Percentiles rank a stretch among this genome's conserved stretches.
Evolutionary conservation across 371 early-diverging fungal species (phyloP).

Genomic region (Mortierella sp.): DNA sequence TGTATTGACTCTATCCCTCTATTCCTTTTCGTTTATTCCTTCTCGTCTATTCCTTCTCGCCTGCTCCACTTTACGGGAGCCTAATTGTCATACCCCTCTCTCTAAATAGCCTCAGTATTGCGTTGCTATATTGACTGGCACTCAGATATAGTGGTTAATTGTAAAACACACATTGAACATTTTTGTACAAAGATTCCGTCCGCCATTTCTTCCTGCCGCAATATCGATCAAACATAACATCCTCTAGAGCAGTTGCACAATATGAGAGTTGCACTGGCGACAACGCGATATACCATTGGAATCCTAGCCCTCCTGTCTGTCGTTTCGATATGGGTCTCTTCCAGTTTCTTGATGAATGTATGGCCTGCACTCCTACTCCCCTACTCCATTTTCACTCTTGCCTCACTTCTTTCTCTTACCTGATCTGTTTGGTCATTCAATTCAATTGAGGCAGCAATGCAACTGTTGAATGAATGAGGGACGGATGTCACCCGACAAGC

Average conservation of each 20-base stretch:
- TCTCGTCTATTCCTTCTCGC: slow-evolving; percentile 9
- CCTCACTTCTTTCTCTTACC: not conserved
- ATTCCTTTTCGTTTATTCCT: not conserved
- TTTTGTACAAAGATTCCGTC: no score
- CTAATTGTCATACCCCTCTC: not conserved
- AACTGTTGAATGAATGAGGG: not conserved
- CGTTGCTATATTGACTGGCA: no score
- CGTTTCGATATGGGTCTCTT: slow-evolving; percentile 86
- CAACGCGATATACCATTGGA: slow-evolving; percentile 66
- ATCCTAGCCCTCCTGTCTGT: slow-evolving; percentile 75
- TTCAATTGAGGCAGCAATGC: not conserved
- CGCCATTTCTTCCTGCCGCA: not conserved
- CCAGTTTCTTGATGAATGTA: slow-evolving; percentile 87
- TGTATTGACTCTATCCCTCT: not conserved
- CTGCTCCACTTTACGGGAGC: not conserved
- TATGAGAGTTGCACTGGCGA: slow-evolving; percentile 43
- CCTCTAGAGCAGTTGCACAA: slow-evolving; percentile 10
- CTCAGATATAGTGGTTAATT: no score
- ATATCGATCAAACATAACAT: slow-evolving; percentile 1
- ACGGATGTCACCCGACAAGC: not conserved
- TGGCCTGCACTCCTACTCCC: slow-evolving; percentile 19
- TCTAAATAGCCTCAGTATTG: not conserved
- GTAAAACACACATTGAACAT: no score
- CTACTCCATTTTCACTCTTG: not conserved
- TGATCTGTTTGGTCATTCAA: slow-evolving; percentile 2